Base-by-base conservation (phyloP, 345 rosid genomes). In the Populus davidiana region DNA sequence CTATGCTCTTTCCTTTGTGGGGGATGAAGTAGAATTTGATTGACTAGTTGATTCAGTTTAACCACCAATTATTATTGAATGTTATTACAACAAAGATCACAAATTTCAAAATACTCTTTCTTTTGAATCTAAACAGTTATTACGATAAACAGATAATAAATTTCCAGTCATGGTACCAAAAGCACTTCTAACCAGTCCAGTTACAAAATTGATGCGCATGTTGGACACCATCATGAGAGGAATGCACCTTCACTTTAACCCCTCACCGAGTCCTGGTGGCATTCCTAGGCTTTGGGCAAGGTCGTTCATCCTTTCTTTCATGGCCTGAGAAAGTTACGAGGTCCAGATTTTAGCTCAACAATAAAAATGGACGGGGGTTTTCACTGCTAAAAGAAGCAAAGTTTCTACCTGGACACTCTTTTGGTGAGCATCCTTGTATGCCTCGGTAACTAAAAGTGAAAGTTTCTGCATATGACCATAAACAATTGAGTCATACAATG, bases 281-380 rank as follows among this genome's bases (percentile, higher is more conserved):
- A 94, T 91, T 71, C 97, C 98, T 79, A 94, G 83, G 84, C 97
- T 94, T 81, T 90, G 96, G 11, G 96, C 97, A 73, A 94, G 97
- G 82, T 94, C 91, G 6, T 84, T 88, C 97, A 92, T 94, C 81
- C 94, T 89, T 79, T 91, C 93, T 85, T 94, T 92, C 94, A 92
- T 91, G 41, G 98, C 96, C 98, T 92, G 85, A 35, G 36, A 76
- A 79, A 74, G 63, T 1, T 49, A 65, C 13, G 69, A 44, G 21
- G 11, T 9, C 47, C 61, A 21, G 50, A 20, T 68, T 70, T 77
- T 49, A 43, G n/a, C 41, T 79, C 56, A 18, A 74, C 38, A 61
- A 38, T 21, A n/a, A 8, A 63, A 66, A 20, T 11, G 8, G 38
- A 17, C 36, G 61, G 35, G 63, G 31, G 61, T 43, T 41, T 56